A percentile compares a stretch with the other conserved stretches of the same genome.
These are phyloP conservation scores for Taphrina populina DNA, from an alignment of 1,139 yeast genomes.

Conservation along the genomic window DNA sequence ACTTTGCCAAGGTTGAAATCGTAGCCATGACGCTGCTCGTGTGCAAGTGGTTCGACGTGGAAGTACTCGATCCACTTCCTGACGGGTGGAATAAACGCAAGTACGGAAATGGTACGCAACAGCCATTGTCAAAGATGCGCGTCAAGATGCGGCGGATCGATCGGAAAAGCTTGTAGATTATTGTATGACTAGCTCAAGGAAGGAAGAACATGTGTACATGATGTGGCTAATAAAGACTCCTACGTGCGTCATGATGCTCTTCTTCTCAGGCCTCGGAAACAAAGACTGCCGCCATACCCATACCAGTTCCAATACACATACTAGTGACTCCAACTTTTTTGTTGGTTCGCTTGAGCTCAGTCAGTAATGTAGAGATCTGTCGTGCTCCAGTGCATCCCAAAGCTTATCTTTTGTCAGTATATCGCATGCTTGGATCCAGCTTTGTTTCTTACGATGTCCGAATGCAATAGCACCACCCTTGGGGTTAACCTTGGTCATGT, in stretches of 20 bases:
- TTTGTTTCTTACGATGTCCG: too few relatives aligned
- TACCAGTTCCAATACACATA: constrained; percentile 97
- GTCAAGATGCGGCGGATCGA: constrained; percentile 1
- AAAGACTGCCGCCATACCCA: constrained; percentile 75
- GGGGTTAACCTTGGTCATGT: constrained; percentile 73
- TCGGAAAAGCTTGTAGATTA: too few relatives aligned
- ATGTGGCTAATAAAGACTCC: too few relatives aligned
- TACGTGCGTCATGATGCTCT: too few relatives aligned
- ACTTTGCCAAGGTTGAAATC: constrained; percentile 7
- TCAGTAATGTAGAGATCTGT: constrained; percentile 81
- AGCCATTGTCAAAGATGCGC: not conserved
- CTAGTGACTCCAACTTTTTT: constrained; percentile 88
- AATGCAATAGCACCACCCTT: constrained; percentile 95
- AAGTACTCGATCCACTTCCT: not conserved
- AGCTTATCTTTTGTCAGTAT: too few relatives aligned
- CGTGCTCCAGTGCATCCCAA: constrained; percentile 95
- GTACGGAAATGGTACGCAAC: constrained; percentile 9
- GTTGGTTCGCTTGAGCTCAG: constrained; percentile 62
- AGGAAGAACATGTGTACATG: too few relatives aligned
- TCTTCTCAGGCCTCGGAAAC: constrained; percentile 10
- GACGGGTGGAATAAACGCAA: not conserved
- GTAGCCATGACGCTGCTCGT: not conserved
- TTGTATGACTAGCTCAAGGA: too few relatives aligned
- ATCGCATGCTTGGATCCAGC: too few relatives aligned
- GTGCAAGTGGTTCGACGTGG: not conserved